A percentile compares a stretch with the other conserved stretches of the same genome.
Evolutionary conservation across 805 yeast species (phyloP).

Genomic region (Suhomyces sp.): DNA sequence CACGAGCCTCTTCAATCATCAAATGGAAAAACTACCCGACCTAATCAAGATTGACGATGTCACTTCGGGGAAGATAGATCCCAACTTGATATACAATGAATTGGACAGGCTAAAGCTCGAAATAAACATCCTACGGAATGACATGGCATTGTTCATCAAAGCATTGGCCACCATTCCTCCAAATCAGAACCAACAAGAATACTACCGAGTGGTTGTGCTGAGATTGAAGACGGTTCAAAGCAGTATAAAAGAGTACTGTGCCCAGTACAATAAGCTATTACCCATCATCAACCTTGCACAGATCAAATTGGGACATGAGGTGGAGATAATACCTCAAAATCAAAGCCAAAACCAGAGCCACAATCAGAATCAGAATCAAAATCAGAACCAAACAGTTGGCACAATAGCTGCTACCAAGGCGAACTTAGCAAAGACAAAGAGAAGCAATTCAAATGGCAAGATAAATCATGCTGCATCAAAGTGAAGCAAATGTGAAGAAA

Average conservation of each 20-base stretch:
- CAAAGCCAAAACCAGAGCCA: too few species aligned
- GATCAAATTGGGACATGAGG: slow-evolving; percentile 50
- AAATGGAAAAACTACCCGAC: slow-evolving; percentile 25
- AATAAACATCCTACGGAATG: slow-evolving; percentile 40
- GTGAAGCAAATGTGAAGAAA: too few species aligned
- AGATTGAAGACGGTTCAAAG: slow-evolving; percentile 37
- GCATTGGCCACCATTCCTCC: slow-evolving; percentile 36
- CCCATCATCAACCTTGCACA: slow-evolving; percentile 54
- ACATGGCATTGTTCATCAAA: slow-evolving; percentile 37
- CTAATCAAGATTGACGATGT: slow-evolving; percentile 43
- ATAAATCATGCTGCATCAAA: background rate
- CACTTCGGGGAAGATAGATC: slow-evolving; percentile 41
- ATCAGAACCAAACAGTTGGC: too few species aligned
- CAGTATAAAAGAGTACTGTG: slow-evolving; percentile 43
- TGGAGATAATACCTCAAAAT: slow-evolving; percentile 40
- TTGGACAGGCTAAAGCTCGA: slow-evolving; percentile 43
- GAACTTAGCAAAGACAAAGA: slow-evolving; percentile 1
- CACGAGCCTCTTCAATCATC: too few species aligned
- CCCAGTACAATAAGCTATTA: slow-evolving; percentile 43
- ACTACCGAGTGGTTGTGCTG: slow-evolving; percentile 35
- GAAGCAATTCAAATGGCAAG: slow-evolving; percentile 5
- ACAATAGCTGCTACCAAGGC: background rate
- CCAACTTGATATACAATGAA: slow-evolving; percentile 43
- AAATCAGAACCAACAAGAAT: slow-evolving; percentile 35
- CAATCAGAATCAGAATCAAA: too few species aligned